These are phyloP conservation scores for Eimeria mitis DNA, from an alignment of 169 alveolate genomes.

Conservation along the genomic window DNA sequence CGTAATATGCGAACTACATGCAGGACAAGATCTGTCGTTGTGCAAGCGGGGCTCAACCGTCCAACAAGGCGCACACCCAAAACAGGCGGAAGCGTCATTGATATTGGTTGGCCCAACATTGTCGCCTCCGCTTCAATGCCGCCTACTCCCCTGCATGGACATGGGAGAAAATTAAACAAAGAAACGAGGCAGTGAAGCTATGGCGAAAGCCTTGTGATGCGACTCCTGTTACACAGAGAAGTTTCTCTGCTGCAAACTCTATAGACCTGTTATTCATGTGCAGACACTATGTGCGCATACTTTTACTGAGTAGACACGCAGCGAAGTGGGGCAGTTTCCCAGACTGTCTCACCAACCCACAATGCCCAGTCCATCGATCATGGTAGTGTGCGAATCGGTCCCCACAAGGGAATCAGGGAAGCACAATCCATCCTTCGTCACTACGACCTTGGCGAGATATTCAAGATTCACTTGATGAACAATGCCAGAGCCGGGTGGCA, in stretches of 20 bases:
- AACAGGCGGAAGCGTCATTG: conserved; percentile 98
- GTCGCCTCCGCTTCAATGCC: conserved; percentile 99
- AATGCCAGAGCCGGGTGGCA: conserved; percentile 99
- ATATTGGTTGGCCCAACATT: conserved; percentile 98
- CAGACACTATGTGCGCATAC: neutral
- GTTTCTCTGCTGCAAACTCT: neutral
- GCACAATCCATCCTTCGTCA: conserved; percentile 83
- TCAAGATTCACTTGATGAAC: conserved; percentile 97
- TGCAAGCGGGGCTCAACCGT: conserved; percentile 89
- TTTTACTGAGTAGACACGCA: neutral
- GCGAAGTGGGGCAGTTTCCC: neutral
- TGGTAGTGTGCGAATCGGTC: conserved; percentile 98
- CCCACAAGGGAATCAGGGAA: conserved; percentile 92
- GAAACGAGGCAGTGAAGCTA: neutral
- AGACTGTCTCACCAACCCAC: conserved; percentile 89
- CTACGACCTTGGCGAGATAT: conserved; percentile 90
- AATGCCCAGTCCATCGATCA: conserved; percentile 98
- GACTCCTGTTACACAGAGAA: neutral
- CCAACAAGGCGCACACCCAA: conserved; percentile 98
- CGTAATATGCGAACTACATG: conserved; percentile 85
- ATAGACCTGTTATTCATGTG: neutral
- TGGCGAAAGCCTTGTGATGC: neutral
- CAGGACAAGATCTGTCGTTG: conserved; percentile 98
- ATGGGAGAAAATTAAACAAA: neutral
- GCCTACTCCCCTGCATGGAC: conserved; percentile 97